These are phyloP conservation scores for Sorghum bicolor DNA, from an alignment of 176 grass and related monocot genomes.

Conservation along the genomic window Sorghum_bicolor_NCBIv3 NC_012871.2:72132501-72133000, in stretches of 20 bases:
- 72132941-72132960: background rate
- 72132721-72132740: conserved; percentile 62
- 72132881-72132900: background rate
- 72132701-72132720: conserved; percentile 72
- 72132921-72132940: background rate
- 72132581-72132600: conserved; percentile 47
- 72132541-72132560: background rate
- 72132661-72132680: conserved; percentile 53
- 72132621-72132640: conserved; percentile 61
- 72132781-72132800: conserved; percentile 63
- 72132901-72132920: background rate
- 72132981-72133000: background rate
- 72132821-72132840: conserved; percentile 72
- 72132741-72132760: conserved; percentile 84
- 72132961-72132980: background rate
- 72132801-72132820: conserved; percentile 58
- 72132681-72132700: conserved; percentile 52
- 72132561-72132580: conserved; percentile 22
- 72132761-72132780: conserved; percentile 74
- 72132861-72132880: background rate
- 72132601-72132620: conserved; percentile 57
- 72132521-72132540: background rate
- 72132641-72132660: conserved; percentile 85
- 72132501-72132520: background rate
- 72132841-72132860: conserved; percentile 1